These are phyloP conservation scores for Trypanosoma lewisi DNA, from an alignment of 208 protist species.

Conservation along the genomic window DNA sequence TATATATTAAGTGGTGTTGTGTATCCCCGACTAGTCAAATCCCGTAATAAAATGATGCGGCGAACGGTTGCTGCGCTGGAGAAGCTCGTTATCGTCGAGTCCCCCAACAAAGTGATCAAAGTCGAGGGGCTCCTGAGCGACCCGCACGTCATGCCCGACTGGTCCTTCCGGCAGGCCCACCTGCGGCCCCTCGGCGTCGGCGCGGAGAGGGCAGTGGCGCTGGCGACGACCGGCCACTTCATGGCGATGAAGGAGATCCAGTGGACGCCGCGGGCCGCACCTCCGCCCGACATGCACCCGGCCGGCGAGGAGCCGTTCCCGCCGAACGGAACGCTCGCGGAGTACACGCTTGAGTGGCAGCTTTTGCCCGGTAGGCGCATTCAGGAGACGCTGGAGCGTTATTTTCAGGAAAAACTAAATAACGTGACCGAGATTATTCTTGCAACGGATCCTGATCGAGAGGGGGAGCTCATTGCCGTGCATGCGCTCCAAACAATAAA, in stretches of 20 bases:
- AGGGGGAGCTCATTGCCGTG: conserved; percentile 90
- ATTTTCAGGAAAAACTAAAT: conserved; percentile 72
- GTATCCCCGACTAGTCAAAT: conserved; percentile 3
- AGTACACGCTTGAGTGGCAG: conserved; percentile 77
- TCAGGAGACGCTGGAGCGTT: conserved; percentile 76
- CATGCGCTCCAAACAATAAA: conserved; percentile 77
- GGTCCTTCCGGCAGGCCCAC: conserved; percentile 60
- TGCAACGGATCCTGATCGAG: conserved; percentile 89
- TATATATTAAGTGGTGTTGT: too few relatives aligned
- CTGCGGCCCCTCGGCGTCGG: conserved; percentile 48
- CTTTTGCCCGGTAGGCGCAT: conserved; percentile 70
- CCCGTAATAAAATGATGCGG: conserved; percentile 44
- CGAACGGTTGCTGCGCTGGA: conserved; percentile 50
- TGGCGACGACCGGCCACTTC: conserved; percentile 89
- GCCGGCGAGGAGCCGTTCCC: conserved; percentile 41
- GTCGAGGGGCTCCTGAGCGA: conserved; percentile 82
- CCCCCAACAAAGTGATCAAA: conserved; percentile 91
- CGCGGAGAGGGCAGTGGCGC: conserved; percentile 70
- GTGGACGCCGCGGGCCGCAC: conserved; percentile 50
- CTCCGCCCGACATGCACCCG: neutral
- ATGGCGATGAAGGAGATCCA: conserved; percentile 79
- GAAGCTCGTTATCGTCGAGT: conserved; percentile 91
- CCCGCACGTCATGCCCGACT: conserved; percentile 77
- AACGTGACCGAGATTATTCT: conserved; percentile 89
- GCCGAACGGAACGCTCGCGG: conserved; percentile 53